Evolutionary conservation across 192 early-diverging fungal genomes (phyloP).

Genomic region (Coemansia sp.): DNA sequence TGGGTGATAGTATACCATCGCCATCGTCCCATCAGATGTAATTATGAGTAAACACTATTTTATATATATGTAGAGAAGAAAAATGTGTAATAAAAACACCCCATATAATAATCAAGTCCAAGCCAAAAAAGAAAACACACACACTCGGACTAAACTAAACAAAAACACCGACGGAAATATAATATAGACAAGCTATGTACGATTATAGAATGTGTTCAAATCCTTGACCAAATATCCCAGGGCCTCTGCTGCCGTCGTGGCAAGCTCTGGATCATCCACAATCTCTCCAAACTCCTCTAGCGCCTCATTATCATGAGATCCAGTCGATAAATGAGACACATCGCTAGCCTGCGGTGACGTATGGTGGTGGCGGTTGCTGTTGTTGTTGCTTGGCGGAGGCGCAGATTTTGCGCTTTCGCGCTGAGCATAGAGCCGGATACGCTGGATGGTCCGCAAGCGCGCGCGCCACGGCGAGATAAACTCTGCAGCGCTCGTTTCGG

Average conservation of each 20-base stretch:
- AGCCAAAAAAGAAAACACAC: too few relatives aligned
- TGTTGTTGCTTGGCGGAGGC: background rate
- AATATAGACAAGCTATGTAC: background rate
- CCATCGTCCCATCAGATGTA: too few relatives aligned
- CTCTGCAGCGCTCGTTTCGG: slow-evolving; percentile 51
- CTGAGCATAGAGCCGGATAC: slow-evolving; percentile 49
- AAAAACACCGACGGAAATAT: too few relatives aligned
- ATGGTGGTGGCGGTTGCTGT: too few relatives aligned
- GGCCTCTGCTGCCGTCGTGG: slow-evolving; percentile 34
- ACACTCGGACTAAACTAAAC: too few relatives aligned
- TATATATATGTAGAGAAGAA: too few relatives aligned
- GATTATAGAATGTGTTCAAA: slow-evolving; percentile 12
- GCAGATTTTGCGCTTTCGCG: slow-evolving; percentile 14
- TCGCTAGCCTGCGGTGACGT: too few relatives aligned
- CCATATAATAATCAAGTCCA: too few relatives aligned
- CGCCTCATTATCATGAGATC: background rate
- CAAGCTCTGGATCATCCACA: slow-evolving; percentile 20
- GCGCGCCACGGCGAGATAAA: slow-evolving; percentile 89
- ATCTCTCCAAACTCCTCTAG: slow-evolving; percentile 26
- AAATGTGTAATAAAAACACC: too few relatives aligned
- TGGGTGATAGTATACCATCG: too few relatives aligned
- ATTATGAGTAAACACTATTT: too few relatives aligned
- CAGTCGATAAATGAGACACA: background rate
- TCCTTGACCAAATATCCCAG: slow-evolving; percentile 38
- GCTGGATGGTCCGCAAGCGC: slow-evolving; percentile 87